phyloP scores from a whole-genome alignment of 1,284 basidiomycete species.

The Papiliotrema fonsecae region DNA sequence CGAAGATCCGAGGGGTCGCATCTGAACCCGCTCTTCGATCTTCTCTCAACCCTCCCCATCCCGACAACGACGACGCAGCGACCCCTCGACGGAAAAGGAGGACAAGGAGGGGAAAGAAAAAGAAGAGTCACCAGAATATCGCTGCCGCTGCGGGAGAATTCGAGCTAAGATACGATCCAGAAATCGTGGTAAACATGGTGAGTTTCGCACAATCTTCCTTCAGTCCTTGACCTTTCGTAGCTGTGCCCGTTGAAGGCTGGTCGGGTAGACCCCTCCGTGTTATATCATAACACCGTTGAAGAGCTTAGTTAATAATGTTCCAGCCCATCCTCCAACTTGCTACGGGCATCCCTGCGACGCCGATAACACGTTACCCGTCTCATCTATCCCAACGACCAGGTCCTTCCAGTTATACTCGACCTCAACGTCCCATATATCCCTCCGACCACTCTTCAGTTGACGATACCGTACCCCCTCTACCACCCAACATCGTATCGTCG shows the following conservation, averaged over 20 bases:
- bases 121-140: neutral
- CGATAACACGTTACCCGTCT: conserved; percentile 15
- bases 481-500: conserved; percentile 2
- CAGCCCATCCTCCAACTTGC: too few relatives aligned
- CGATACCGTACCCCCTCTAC: neutral
- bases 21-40: neutral
- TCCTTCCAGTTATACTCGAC: conserved; percentile 7
- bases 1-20: too few relatives aligned
- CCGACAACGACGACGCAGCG: neutral
- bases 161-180: neutral
- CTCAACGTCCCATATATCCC: neutral
- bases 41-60: neutral
- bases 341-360: neutral
- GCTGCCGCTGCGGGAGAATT: neutral
- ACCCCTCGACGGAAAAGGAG: neutral
- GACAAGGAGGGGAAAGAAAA: neutral
- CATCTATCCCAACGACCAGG: conserved; percentile 18
- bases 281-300: too few relatives aligned
- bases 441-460: neutral
- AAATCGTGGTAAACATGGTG: too few relatives aligned
- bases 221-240: too few relatives aligned
- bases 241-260: too few relatives aligned
- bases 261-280: too few relatives aligned
- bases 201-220: too few relatives aligned
- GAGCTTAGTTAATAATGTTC: too few relatives aligned